A percentile compares a stretch with the other conserved stretches of the same genome.
Conservation (phyloP, 441 rosid genomes). For the Metrosideros polymorpha region DNA sequence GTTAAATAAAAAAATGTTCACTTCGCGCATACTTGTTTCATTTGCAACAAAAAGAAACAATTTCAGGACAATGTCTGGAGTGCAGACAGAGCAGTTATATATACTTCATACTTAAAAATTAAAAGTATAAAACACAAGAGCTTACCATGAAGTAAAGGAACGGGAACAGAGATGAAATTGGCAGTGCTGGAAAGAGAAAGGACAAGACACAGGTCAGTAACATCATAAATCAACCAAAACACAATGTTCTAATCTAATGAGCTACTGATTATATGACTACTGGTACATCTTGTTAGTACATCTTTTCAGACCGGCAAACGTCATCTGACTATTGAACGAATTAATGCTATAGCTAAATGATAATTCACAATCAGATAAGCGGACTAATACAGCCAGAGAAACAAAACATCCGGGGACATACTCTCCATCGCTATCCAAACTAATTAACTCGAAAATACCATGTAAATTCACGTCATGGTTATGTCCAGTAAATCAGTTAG, state of each 20-base stretch:
- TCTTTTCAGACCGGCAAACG: background rate
- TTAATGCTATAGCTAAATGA: background rate
- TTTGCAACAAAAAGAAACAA: background rate
- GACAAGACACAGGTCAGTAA: background rate
- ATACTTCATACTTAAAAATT: background rate
- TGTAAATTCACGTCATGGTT: background rate
- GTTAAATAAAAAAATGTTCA: background rate
- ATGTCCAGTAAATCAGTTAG: background rate
- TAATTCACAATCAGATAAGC: background rate
- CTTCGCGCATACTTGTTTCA: background rate
- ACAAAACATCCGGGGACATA: background rate
- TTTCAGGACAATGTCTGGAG: background rate
- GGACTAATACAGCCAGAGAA: background rate
- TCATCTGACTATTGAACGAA: background rate
- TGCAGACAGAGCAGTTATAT: background rate
- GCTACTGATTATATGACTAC: background rate
- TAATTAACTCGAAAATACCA: background rate
- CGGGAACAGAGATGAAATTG: conserved; percentile 5
- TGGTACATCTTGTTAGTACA: background rate
- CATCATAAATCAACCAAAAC: background rate
- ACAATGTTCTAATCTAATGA: background rate
- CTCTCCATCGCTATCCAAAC: background rate
- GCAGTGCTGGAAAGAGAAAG: conserved; percentile 3
- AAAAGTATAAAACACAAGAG: background rate
- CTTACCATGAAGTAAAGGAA: conserved; percentile 9